Evolutionary conservation across 192 early-diverging fungal species (phyloP).

Genomic region (Obelidium mucronatum): DNA sequence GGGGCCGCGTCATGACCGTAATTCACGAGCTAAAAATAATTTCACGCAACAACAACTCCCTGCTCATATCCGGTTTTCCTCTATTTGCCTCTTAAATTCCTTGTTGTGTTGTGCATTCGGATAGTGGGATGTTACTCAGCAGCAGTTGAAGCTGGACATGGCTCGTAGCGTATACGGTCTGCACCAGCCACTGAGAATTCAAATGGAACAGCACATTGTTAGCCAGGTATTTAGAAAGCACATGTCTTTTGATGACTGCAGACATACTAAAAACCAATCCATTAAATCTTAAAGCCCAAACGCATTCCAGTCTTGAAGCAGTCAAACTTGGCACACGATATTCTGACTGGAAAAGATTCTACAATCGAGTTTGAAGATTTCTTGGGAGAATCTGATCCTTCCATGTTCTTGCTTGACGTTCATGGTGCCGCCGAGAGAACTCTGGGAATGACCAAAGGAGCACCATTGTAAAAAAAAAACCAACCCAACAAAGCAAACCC

Average conservation of each 20-base stretch:
- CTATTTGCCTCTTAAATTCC: background rate
- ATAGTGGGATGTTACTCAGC: constrained; percentile 88
- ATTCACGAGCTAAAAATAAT: too few species aligned
- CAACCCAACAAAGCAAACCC: background rate
- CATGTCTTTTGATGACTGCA: too few species aligned
- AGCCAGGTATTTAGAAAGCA: constrained; percentile 48
- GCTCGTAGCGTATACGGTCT: constrained; percentile 83
- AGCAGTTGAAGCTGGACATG: constrained; percentile 80
- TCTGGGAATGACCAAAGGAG: constrained; percentile 52
- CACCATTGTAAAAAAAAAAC: constrained; percentile 31
- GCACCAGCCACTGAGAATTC: constrained; percentile 90
- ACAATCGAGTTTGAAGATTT: constrained; percentile 92
- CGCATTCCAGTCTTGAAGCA: constrained; percentile 62
- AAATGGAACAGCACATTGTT: constrained; percentile 87
- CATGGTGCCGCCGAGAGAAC: constrained; percentile 73
- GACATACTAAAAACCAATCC: too few species aligned
- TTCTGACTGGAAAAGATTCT: constrained; percentile 86
- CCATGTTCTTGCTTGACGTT: constrained; percentile 68
- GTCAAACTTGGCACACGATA: constrained; percentile 80
- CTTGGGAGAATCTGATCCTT: constrained; percentile 69
- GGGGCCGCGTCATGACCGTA: constrained; percentile 4
- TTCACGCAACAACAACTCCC: too few species aligned
- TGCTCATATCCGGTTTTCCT: too few species aligned
- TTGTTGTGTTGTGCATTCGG: background rate
- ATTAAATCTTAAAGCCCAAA: too few species aligned